These are phyloP conservation scores for Colletotrichum sp. DNA, from an alignment of 2,329 filamentous ascomycete species.

Conservation along the genomic window DNA sequence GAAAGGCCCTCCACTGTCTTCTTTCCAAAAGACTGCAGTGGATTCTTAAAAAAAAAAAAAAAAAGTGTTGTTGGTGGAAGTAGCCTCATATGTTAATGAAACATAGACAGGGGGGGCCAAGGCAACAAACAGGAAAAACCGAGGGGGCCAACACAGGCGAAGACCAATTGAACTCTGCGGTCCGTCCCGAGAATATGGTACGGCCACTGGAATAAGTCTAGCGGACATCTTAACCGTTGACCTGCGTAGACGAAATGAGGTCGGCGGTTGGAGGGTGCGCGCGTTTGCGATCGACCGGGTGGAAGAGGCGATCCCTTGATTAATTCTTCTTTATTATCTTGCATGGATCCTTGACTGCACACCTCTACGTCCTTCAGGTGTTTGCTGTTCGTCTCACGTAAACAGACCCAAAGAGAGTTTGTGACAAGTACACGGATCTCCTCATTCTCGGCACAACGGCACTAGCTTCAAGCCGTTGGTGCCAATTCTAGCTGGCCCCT, in stretches of 20 bases:
- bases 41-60: too few relatives aligned
- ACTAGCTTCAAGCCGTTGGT: neutral
- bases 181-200: neutral
- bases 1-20: rapidly evolving
- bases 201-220: neutral
- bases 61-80: neutral
- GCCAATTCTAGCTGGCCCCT: neutral
- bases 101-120: neutral
- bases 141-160: neutral
- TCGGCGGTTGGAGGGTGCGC: neutral
- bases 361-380: neutral
- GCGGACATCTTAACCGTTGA: neutral
- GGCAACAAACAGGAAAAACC: too few relatives aligned
- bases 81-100: neutral
- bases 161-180: neutral
- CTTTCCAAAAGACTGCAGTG: neutral
- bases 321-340: neutral
- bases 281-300: neutral
- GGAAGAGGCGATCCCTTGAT: neutral
- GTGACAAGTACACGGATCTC: neutral
- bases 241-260: neutral
- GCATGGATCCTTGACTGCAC: neutral
- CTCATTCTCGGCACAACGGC: rapidly evolving
- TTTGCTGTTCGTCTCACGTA: neutral
- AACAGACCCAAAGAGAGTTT: neutral